Percentiles rank a stretch among this genome's conserved stretches.
Evolutionary conservation across 306 rosid species (phyloP).

Genomic region (Pueraria montana): DNA sequence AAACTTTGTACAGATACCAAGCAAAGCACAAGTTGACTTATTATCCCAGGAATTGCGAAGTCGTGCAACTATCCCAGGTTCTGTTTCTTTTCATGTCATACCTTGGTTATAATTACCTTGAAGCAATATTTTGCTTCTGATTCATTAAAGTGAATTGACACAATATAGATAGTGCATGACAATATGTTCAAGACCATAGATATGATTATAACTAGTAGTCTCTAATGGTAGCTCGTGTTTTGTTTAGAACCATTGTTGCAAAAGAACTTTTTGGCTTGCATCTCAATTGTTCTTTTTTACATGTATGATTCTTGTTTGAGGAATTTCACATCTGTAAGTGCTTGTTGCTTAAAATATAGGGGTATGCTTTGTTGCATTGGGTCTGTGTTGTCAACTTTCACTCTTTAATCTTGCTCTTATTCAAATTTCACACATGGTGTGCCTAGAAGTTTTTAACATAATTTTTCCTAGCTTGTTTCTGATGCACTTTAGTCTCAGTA

Average conservation of each 20-base stretch:
- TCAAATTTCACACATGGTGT: conserved; percentile 6
- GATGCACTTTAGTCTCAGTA: conserved; percentile 9
- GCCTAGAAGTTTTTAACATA: conserved; percentile 16
- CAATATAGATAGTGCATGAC: neutral
- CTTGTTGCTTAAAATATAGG: conserved; percentile 33
- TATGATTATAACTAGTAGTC: neutral
- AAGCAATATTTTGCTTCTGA: conserved; percentile 16
- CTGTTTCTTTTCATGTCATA: conserved; percentile 38
- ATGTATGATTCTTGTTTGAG: conserved; percentile 12
- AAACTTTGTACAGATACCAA: conserved; percentile 75
- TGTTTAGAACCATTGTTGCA: neutral
- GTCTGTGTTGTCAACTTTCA: conserved; percentile 28
- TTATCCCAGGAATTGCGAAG: conserved; percentile 81
- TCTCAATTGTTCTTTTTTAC: neutral
- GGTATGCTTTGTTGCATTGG: conserved; percentile 30
- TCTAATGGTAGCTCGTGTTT: conserved; percentile 9
- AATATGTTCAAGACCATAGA: conserved; percentile 21
- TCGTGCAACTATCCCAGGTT: conserved; percentile 94
- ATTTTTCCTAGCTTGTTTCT: conserved; percentile 28
- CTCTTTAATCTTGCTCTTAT: conserved; percentile 24
- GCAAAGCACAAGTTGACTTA: conserved; percentile 90
- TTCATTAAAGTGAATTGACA: neutral
- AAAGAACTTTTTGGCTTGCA: conserved; percentile 27
- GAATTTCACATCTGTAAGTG: conserved; percentile 27
- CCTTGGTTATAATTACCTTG: conserved; percentile 38